These are phyloP conservation scores for Botrytis medusae DNA, from an alignment of 2,329 filamentous ascomycete genomes.

Conservation along the genomic window DNA sequence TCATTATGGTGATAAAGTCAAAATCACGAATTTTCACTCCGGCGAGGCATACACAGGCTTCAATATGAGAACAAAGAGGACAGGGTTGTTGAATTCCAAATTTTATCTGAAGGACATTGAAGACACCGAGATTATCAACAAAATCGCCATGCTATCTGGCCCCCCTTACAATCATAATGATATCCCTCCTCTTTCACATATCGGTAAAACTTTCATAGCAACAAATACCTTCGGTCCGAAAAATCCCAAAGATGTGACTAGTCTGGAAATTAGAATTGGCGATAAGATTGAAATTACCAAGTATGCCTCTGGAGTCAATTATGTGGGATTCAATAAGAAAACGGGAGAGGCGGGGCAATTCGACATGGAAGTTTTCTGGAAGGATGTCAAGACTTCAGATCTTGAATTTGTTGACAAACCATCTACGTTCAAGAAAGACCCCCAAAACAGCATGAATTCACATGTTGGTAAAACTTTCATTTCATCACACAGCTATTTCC, in stretches of 20 bases:
- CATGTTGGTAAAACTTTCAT: slow-evolving; percentile 2
- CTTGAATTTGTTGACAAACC: no score
- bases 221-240: background rate
- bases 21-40: background rate
- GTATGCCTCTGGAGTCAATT: background rate
- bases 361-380: background rate
- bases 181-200: background rate
- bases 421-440: background rate
- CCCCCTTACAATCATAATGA: no score
- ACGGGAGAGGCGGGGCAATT: background rate
- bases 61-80: background rate
- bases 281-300: background rate
- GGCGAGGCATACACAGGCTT: background rate
- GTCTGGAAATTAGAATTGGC: background rate
- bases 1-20: background rate
- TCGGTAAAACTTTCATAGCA: slow-evolving; percentile 3
- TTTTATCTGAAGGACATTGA: background rate
- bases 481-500: background rate
- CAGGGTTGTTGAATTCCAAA: background rate
- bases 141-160: background rate
- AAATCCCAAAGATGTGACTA: background rate
- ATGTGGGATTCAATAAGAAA: background rate
- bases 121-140: background rate
- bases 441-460: background rate
- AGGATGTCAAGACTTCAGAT: background rate